Evolutionary conservation across 1,284 basidiomycete genomes (phyloP).

Genomic region (Irpex sp.): DNA sequence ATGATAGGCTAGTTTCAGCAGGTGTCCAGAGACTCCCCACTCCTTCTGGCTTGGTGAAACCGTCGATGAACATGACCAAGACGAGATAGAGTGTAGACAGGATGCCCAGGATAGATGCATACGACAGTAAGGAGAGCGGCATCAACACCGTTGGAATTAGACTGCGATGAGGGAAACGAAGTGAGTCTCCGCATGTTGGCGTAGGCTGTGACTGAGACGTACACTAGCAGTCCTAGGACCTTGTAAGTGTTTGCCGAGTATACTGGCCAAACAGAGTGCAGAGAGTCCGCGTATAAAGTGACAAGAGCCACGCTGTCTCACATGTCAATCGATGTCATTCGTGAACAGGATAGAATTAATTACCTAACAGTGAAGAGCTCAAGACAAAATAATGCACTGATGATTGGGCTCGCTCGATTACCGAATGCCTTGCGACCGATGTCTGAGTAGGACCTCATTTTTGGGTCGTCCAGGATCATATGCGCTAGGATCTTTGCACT

Average conservation of each 20-base stretch:
- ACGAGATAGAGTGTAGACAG: conserved; percentile 78
- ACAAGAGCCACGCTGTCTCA: conserved; percentile 71
- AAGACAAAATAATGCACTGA: conserved; percentile 77
- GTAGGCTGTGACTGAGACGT: conserved; percentile 22
- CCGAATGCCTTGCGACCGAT: conserved; percentile 89
- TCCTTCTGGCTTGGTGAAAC: conserved; percentile 70
- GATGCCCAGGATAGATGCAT: conserved; percentile 83
- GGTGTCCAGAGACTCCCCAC: conserved; percentile 85
- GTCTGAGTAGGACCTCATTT: conserved; percentile 81
- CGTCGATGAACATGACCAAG: conserved; percentile 81
- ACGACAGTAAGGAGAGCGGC: conserved; percentile 80
- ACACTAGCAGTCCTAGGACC: conserved; percentile 71
- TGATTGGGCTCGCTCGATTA: conserved; percentile 59
- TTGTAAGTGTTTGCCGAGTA: conserved; percentile 76
- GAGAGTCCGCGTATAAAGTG: conserved; percentile 83
- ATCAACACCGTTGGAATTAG: conserved; percentile 83
- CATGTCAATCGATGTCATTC: not conserved
- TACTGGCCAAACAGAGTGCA: conserved; percentile 67
- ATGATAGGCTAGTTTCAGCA: conserved; percentile 62
- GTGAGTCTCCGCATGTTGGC: not conserved
- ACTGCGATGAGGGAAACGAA: conserved; percentile 31
- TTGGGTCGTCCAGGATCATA: conserved; percentile 69
- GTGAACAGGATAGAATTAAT: conserved; percentile 9
- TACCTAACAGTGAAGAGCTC: conserved; percentile 82
- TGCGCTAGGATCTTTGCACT: conserved; percentile 82